Evolutionary conservation across 2,329 filamentous ascomycete species (phyloP).

Genomic region (Beauveria australis): DNA sequence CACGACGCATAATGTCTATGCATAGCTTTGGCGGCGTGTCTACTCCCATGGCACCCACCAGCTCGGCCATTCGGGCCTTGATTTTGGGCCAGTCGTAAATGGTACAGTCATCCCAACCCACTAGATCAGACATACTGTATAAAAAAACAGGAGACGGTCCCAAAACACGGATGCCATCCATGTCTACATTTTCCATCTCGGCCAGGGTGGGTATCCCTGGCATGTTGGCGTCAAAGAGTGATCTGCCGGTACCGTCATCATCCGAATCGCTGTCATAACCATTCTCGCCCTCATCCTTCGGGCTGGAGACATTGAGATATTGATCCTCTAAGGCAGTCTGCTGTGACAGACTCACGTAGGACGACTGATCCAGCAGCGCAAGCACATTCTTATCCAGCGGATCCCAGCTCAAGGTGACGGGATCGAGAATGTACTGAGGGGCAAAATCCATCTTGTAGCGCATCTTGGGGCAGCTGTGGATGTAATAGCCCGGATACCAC

Average conservation of each 20-base stretch:
- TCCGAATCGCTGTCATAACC: constrained; percentile 8
- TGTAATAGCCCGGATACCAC: constrained; percentile 79
- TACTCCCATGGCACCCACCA: constrained; percentile 57
- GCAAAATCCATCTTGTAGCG: constrained; percentile 73
- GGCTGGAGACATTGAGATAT: too few relatives aligned
- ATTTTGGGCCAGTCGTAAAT: constrained; percentile 42
- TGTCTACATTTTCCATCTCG: constrained; percentile 44
- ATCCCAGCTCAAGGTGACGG: constrained; percentile 56
- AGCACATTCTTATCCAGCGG: constrained; percentile 45
- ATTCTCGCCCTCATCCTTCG: background rate
- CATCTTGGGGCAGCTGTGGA: constrained; percentile 77
- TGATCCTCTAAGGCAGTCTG: constrained; percentile 15
- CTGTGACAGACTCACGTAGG: constrained; percentile 44
- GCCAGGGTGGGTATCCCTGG: constrained; percentile 54
- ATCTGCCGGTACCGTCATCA: constrained; percentile 16
- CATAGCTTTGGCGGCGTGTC: constrained; percentile 49
- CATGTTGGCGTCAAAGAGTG: constrained; percentile 54
- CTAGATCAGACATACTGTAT: constrained; percentile 42
- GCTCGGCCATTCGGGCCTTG: constrained; percentile 57
- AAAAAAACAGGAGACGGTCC: constrained; percentile 30
- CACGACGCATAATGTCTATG: constrained; percentile 42
- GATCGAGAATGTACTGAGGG: constrained; percentile 67
- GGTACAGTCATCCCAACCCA: constrained; percentile 48
- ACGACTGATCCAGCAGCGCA: constrained; percentile 40
- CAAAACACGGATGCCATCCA: constrained; percentile 51